Base-by-base conservation (phyloP, 176 grass and related monocot species). In the Oryza brachyantha region DNA sequence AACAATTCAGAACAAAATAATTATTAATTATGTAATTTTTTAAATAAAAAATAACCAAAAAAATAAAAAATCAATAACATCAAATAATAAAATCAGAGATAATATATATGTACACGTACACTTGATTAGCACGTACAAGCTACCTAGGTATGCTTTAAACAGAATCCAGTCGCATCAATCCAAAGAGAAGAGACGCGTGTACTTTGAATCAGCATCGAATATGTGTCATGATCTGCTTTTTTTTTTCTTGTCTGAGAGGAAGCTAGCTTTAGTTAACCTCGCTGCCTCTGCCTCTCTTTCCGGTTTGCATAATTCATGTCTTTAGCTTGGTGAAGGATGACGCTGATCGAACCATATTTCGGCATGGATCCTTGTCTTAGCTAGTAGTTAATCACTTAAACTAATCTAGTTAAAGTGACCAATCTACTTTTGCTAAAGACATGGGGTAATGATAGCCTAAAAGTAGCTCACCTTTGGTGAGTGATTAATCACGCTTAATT, bases 281-380 rank as follows among this genome's bases (percentile, higher is more conserved):
- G 72, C 55, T 12, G 60, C 31, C 31, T 65, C 55, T 12, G 60
- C 31, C 31, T 65, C 37, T 63, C 43, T 77, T 82, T 78, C n/a
- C 64, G 64, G 10, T 29, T 17, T 10, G 66, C 75, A 83, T 83
- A 83, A 83, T 83, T 69, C 81, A 26, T 5, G 34, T 32, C 81
- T 88, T 80, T 84, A 88, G 62, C 39, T 84, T 70, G 80, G 76
- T 84, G 86, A 25, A 13, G 21, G 76, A n/a, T 88, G 86, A 84
- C 81, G 50, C 86, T 27, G 75, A 83, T 75, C 81, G 32, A 70
- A 55, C 64, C 5, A 50, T 31, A 64, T 78, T 32, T 55, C 45
- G 21, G 79, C 70, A 64, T 54, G 13, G 35, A 26, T 79, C 14
- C 77, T 31, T 52, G 64, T 13, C 48, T 69, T 24, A 19, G 41